A percentile compares a stretch with the other conserved stretches of the same genome.
phyloP scores from a whole-genome alignment of 176 grass and related monocot genomes.

The Avena atlantica region DNA sequence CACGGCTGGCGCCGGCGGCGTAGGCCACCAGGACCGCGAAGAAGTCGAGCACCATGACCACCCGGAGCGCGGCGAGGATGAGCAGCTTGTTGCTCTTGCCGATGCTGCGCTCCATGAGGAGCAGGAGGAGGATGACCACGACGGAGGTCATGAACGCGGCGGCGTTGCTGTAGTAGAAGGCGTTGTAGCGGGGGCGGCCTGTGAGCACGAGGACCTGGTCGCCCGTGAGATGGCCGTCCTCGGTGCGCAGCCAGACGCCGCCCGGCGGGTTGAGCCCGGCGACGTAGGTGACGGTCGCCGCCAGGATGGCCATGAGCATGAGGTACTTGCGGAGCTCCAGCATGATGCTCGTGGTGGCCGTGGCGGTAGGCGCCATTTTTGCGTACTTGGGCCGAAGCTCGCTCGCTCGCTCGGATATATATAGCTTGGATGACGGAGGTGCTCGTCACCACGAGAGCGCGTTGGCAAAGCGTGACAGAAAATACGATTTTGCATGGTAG shows the following conservation, averaged over 20 bases:
- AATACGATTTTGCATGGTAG: not conserved
- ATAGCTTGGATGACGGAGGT: not conserved
- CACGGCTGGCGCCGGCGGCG: constrained; percentile 12
- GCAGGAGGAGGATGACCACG: constrained; percentile 35
- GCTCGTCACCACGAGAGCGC: not conserved
- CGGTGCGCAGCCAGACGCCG: constrained; percentile 6
- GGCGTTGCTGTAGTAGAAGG: constrained; percentile 18
- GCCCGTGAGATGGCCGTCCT: not conserved
- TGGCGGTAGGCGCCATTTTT: not conserved
- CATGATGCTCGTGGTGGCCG: not conserved
- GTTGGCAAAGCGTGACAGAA: not conserved
- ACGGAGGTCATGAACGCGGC: not conserved
- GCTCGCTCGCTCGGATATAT: not conserved
- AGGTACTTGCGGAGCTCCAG: constrained; percentile 17
- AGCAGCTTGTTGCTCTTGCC: not conserved
- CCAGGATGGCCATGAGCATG: constrained; percentile 8
- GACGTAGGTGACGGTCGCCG: not conserved
- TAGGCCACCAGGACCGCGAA: constrained; percentile 20
- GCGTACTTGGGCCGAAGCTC: not conserved
- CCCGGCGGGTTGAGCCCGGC: constrained; percentile 1
- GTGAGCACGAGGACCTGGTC: not conserved
- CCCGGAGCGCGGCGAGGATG: not conserved
- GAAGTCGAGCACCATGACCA: constrained; percentile 3
- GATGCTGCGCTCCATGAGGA: constrained; percentile 14
- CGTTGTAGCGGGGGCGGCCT: not conserved